These are phyloP conservation scores for Paecilomyces variotii DNA, from an alignment of 2,329 filamentous ascomycete genomes.

Conservation along the genomic window DNA sequence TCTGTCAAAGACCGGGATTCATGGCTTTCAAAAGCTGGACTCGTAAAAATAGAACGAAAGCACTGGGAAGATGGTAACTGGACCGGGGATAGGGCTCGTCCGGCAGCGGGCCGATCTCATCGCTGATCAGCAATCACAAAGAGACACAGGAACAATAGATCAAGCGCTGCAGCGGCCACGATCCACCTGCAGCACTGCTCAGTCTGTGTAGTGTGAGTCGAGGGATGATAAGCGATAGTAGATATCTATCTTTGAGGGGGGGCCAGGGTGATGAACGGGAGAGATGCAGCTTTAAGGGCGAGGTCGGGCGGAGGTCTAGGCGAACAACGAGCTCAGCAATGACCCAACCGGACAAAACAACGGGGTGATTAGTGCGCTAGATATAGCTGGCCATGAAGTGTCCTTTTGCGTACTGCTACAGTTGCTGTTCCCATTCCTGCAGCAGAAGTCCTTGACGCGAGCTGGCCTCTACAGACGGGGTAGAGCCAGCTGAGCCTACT, in stretches of 20 bases:
- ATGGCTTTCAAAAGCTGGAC: neutral
- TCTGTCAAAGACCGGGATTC: neutral
- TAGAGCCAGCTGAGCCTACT: neutral
- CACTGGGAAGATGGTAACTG: neutral
- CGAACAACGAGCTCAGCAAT: neutral
- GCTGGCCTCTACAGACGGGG: neutral
- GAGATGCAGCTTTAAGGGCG: neutral
- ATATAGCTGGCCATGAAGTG: neutral
- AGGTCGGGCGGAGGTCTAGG: neutral
- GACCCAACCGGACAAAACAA: neutral
- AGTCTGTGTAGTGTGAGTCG: neutral
- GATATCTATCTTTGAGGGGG: neutral
- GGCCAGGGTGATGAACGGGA: neutral
- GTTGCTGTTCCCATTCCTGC: neutral
- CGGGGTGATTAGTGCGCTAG: neutral
- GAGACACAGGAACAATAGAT: neutral
- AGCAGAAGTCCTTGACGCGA: neutral
- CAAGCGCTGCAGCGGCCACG: neutral
- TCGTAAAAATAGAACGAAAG: neutral
- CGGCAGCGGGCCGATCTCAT: neutral
- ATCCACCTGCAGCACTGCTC: neutral
- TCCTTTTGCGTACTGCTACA: neutral
- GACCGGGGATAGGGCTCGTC: neutral
- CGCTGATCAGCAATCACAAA: neutral
- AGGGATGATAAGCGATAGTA: neutral